Percentiles rank a stretch among this genome's conserved stretches.
phyloP scores from a whole-genome alignment of 345 rosid genomes.

The Salix brachista region DNA sequence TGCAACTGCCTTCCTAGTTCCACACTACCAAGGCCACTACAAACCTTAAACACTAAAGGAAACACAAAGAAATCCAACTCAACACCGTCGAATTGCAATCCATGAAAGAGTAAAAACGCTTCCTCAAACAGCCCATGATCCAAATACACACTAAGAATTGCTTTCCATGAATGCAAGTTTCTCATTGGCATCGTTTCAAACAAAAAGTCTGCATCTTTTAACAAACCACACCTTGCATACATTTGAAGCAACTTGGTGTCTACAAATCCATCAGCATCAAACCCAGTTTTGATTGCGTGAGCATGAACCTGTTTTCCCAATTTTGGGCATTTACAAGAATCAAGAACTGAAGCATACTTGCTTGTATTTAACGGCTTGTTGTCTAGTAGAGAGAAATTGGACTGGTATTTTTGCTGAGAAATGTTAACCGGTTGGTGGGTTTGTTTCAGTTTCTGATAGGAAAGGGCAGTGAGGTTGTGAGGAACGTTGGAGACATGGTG shows the following conservation, averaged over 20 bases:
- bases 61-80: slow-evolving; percentile 20
- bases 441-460: no score
- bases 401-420: no score
- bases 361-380: slow-evolving; percentile 28
- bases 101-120: slow-evolving; percentile 8
- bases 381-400: not conserved
- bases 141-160: slow-evolving; percentile 11
- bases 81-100: slow-evolving; percentile 15
- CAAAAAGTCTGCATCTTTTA: slow-evolving; percentile 14
- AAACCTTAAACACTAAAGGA: slow-evolving; percentile 15
- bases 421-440: no score
- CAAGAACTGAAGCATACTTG: slow-evolving; percentile 45
- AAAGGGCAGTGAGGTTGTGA: no score
- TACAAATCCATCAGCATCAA: slow-evolving; percentile 7
- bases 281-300: slow-evolving; percentile 28
- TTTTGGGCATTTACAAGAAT: slow-evolving; percentile 39
- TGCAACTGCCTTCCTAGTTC: slow-evolving; percentile 22
- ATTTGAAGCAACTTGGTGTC: slow-evolving; percentile 22
- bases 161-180: slow-evolving; percentile 18
- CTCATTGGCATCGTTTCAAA: slow-evolving; percentile 22
- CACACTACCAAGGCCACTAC: slow-evolving; percentile 12
- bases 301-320: slow-evolving; percentile 50
- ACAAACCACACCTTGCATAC: slow-evolving; percentile 12
- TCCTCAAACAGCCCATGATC: slow-evolving; percentile 15
- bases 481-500: no score